Evolutionary conservation across 2,329 filamentous ascomycete species (phyloP).

Genomic region (Chaetomiaceae sp.): DNA sequence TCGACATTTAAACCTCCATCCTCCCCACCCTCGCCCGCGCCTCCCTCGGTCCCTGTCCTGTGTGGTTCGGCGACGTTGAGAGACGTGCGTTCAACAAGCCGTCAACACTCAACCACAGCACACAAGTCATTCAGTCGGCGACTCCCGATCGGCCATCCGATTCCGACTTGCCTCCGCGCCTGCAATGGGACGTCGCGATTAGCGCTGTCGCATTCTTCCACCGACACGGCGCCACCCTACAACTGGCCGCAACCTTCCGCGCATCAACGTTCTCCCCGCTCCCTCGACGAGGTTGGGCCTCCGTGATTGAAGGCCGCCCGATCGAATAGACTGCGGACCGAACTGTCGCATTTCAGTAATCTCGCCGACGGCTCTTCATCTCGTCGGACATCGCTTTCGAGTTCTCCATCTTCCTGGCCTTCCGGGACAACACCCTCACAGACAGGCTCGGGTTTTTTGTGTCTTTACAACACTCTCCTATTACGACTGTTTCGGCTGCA

Average conservation of each 20-base stretch:
- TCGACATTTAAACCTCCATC: constrained; percentile 16
- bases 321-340: constrained; percentile 5
- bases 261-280: constrained; percentile 7
- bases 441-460: background rate
- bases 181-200: constrained; percentile 28
- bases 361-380: background rate
- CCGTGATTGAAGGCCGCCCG: constrained; percentile 3
- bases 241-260: constrained; percentile 3
- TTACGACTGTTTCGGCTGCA: constrained; percentile 14
- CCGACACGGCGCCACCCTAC: constrained; percentile 14
- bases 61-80: constrained; percentile 16
- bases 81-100: constrained; percentile 4
- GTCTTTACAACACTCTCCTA: constrained; percentile 3
- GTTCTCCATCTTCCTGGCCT: background rate
- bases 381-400: background rate
- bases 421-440: background rate
- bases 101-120: background rate
- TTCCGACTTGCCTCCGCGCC: constrained; percentile 13
- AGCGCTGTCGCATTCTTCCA: constrained; percentile 23
- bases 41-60: constrained; percentile 5
- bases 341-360: constrained; percentile 1
- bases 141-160: constrained; percentile 10
- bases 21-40: background rate
- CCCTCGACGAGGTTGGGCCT: constrained; percentile 2
- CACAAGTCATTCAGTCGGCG: constrained; percentile 9